Evolutionary conservation across 768 basidiomycete species (phyloP), one percentile per base, ranked within the genome.

Genomic region (Kondoa subrosea): DNA sequence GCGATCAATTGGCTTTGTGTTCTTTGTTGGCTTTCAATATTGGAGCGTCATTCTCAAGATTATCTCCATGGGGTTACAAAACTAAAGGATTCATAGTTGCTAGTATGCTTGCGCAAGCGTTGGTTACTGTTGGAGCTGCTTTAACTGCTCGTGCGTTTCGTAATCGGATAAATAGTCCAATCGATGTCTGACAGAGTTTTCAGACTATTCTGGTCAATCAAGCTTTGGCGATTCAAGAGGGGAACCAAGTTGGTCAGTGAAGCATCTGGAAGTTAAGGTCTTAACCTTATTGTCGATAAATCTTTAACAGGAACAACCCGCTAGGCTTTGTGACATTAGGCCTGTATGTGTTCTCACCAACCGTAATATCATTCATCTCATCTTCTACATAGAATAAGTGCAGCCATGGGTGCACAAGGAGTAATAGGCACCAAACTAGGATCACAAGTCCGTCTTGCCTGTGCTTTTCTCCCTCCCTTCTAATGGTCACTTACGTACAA

Each of bases 341-440:
- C 58, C 30, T 60, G 58, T 31, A 25, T 4, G 58, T 31, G 12
- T 60, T 27, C 29, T 12, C 14, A 14, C 58, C 25, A 14, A 4
- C 25, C 25, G 25, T 56, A 15, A 60, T 60, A 25, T 27, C 21
- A 25, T 31, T 59, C 25, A 59, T 8, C 58, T 25, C 30, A 25
- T 25, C 29, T 12, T 4, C 29, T 25, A 25, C 25, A 25, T 15
- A 59, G 30, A 25, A 31, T 31, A 31, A 59, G 21, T 27, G 25
- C 30, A 59, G 30, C 61, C 17, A 16, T 27, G 61, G 15, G 33
- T 8, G 16, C 27, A 3, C 61, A 63, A n/a, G 61, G 61, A 21
- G 30, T 63, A 32, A 8, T 63, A 16, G 61, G 61, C 27, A 63
- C 61, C 61, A 63, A 63, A 32, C 61, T 63, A 16, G 61, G 40